Evolutionary conservation across 1,284 basidiomycete species (phyloP).

Genomic region (Ganoderma sp.): DNA sequence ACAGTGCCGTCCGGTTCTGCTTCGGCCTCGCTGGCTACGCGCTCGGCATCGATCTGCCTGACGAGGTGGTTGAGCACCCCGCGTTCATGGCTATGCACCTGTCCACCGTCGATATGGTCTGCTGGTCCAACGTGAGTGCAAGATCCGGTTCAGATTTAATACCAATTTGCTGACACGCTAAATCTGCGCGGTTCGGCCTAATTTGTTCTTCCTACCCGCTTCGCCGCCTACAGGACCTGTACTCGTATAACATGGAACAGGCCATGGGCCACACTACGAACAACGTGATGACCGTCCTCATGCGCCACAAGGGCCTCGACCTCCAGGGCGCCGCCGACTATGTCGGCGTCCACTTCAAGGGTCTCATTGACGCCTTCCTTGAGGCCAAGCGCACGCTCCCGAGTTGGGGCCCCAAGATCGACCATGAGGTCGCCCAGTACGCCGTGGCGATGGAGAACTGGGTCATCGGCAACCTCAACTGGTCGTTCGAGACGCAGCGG

Average conservation of each 20-base stretch:
- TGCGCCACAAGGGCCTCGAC: slow-evolving; percentile 56
- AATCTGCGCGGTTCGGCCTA: background rate
- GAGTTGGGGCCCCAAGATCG: slow-evolving; percentile 55
- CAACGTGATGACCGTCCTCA: slow-evolving; percentile 71
- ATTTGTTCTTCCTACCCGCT: background rate
- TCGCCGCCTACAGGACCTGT: slow-evolving; percentile 57
- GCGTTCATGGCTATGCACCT: slow-evolving; percentile 60
- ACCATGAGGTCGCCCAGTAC: slow-evolving; percentile 53
- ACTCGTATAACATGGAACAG: slow-evolving; percentile 77
- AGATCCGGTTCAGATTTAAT: slow-evolving; percentile 4
- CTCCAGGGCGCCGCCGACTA: slow-evolving; percentile 67
- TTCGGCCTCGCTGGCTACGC: slow-evolving; percentile 67
- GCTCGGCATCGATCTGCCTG: slow-evolving; percentile 65
- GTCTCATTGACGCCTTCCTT: slow-evolving; percentile 56
- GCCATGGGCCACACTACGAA: slow-evolving; percentile 69
- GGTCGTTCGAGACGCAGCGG: slow-evolving; percentile 48
- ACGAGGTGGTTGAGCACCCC: slow-evolving; percentile 62
- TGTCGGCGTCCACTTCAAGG: slow-evolving; percentile 58
- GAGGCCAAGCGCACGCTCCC: slow-evolving; percentile 52
- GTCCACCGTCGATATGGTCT: slow-evolving; percentile 68
- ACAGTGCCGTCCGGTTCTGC: slow-evolving; percentile 68
- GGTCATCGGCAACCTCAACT: slow-evolving; percentile 46
- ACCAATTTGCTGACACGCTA: slow-evolving; percentile 13
- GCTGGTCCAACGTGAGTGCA: slow-evolving; percentile 69
- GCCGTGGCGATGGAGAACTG: slow-evolving; percentile 45